Evolutionary conservation across 352 stramenopile genomes (phyloP).

Genomic region (Globisporangium yorkense): DNA sequence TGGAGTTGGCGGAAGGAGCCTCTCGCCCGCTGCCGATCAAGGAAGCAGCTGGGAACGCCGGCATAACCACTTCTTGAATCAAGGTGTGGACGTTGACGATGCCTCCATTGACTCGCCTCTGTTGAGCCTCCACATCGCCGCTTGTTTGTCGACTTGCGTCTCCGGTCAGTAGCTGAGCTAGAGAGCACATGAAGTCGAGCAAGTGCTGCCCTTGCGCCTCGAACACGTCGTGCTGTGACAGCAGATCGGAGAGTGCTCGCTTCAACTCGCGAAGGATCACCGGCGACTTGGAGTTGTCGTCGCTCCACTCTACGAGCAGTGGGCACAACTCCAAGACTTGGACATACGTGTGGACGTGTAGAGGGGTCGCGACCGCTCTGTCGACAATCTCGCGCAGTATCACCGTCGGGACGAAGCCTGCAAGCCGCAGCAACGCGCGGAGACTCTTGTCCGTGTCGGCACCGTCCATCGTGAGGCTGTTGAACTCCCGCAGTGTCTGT

Average conservation of each 20-base stretch:
- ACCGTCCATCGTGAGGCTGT: constrained; percentile 25
- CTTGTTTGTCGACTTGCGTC: neutral
- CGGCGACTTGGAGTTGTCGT: neutral
- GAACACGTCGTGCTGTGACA: constrained; percentile 14
- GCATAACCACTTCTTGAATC: constrained; percentile 7
- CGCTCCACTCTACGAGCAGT: constrained; percentile 26
- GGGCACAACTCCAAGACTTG: constrained; percentile 19
- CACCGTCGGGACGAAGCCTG: constrained; percentile 24
- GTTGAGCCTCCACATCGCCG: constrained; percentile 6
- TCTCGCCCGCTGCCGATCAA: neutral
- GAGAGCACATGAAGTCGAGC: constrained; percentile 17
- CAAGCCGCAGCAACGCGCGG: constrained; percentile 14
- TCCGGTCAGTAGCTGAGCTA: constrained; percentile 1
- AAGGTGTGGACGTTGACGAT: constrained; percentile 2
- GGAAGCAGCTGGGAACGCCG: neutral
- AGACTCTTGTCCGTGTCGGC: constrained; percentile 8
- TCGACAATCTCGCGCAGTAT: constrained; percentile 22
- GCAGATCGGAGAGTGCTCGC: constrained; percentile 15
- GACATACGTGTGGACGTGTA: constrained; percentile 22
- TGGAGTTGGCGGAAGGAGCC: no score
- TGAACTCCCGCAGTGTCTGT: constrained; percentile 21
- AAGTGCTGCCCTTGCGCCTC: constrained; percentile 23
- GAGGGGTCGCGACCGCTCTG: constrained; percentile 10
- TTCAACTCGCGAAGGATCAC: constrained; percentile 4
- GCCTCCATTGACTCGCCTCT: neutral